phyloP scores from a whole-genome alignment of 129 eudicot genomes.

The Saposhnikovia divaricata region DNA sequence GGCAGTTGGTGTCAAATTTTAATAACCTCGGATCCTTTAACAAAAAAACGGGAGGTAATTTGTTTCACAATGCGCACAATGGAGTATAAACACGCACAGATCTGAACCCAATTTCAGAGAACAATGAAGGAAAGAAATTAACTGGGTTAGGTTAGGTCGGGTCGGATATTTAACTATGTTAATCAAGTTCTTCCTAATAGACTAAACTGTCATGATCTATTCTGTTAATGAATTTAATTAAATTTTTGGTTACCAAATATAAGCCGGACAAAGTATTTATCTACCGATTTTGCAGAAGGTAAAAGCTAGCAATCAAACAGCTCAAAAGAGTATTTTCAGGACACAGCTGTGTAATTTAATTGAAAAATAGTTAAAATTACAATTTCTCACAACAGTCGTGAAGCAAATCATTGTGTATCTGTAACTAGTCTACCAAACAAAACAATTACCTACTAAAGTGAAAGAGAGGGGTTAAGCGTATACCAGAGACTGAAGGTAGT shows the following conservation, averaged over 20 bases:
- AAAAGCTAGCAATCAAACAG: neutral
- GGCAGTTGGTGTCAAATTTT: neutral
- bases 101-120: neutral
- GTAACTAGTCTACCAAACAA: too few species aligned
- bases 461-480: too few species aligned
- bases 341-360: too few species aligned
- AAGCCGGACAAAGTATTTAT: neutral
- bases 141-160: neutral
- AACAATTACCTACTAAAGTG: too few species aligned
- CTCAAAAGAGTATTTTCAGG: neutral
- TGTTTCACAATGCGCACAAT: neutral
- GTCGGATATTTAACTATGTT: neutral
- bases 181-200: neutral
- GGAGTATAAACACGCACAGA: neutral
- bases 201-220: neutral
- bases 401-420: too few species aligned
- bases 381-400: too few species aligned
- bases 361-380: too few species aligned
- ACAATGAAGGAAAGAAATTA: neutral
- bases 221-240: neutral
- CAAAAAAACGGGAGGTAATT: neutral
- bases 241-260: neutral
- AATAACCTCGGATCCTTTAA: neutral
- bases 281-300: neutral
- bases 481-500: too few species aligned